Evolutionary conservation across 768 basidiomycete genomes (phyloP), one percentile per base, ranked within the genome.

Genomic region (Trametes cinnabarina): DNA sequence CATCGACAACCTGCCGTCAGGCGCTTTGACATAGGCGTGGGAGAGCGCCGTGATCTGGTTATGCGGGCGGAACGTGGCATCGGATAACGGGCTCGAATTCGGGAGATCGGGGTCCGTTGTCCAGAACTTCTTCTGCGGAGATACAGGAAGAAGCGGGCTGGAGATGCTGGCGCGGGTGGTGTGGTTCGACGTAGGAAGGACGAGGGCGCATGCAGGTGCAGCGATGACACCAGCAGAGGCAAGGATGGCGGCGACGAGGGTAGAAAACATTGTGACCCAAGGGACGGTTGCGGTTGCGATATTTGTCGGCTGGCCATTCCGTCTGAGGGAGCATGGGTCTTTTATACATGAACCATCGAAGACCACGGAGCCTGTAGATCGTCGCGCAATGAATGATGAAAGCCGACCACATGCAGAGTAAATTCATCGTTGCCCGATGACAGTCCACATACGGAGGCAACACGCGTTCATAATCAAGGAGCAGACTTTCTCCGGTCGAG

Each of bases 51-150:
- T 61, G 47, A 68, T 66, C 30, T 59, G 26, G 28, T 67, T 67
- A 43, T 51, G 55, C 3, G 65, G 66, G 14, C 63, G 65, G 62
- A 70, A 62, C 8, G 70, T 71, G 14, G 60, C 46, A 51, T 71
- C 69, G 20, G 63, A 55, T 26, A 71, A 53, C 2, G 68, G 65
- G 23, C 68, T 55, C 3, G 63, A 52, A 20, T 47, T 63, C 3
- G 49, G 11, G n/a, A 63, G 54, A 48, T 48, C 49, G 14, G 64
- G 28, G 26, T 60, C 44, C 9, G 69, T 70, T 15, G 70, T 68
- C 68, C 67, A 72, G n/a, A 60, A 66, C 28, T 37, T 49, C 25
- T 56, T 30, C 43, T 65, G 62, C 6, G 59, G 59, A 11, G 63
- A 59, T 19, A 68, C 53, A 25, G 68, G 69, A 60, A 69, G 68